Conservation (phyloP, 1,139 yeast species). For the Zygotorulaspora mrakii region DNA sequence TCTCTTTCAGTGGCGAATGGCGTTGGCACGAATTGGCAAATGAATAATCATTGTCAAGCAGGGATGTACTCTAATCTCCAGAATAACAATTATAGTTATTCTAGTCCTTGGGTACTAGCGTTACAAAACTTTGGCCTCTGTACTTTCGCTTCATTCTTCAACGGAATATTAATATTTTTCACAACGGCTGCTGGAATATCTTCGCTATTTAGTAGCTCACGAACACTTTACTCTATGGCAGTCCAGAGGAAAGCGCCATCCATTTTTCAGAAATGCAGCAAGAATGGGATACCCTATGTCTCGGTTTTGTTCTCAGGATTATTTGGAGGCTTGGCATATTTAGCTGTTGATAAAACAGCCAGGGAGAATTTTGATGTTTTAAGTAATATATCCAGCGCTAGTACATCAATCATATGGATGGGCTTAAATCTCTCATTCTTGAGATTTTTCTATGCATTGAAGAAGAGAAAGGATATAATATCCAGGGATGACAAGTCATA, state of each 20-base stretch:
- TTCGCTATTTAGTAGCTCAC: conserved; percentile 41
- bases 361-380: conserved; percentile 62
- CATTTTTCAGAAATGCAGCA: conserved; percentile 56
- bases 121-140: conserved; percentile 67
- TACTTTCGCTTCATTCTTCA: conserved; percentile 57
- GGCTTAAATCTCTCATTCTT: conserved; percentile 73
- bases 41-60: conserved; percentile 21
- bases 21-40: conserved; percentile 29
- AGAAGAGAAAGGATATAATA: conserved; percentile 60
- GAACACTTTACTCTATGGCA: conserved; percentile 46
- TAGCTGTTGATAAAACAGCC: conserved; percentile 57
- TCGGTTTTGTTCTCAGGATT: conserved; percentile 61
- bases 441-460: conserved; percentile 66
- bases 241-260: conserved; percentile 68
- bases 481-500: conserved; percentile 59
- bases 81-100: conserved; percentile 49
- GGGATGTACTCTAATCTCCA: conserved; percentile 8
- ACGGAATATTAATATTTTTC: conserved; percentile 67
- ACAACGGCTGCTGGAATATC: conserved; percentile 54
- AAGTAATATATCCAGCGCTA: conserved; percentile 64
- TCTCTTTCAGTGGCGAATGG: conserved; percentile 16
- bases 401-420: conserved; percentile 78
- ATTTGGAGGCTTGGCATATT: conserved; percentile 58
- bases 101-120: conserved; percentile 79
- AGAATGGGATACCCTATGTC: conserved; percentile 67